A percentile compares a stretch with the other conserved stretches of the same genome.
Evolutionary conservation across 306 rosid species (phyloP).

Genomic region (Calophaca sinica): DNA sequence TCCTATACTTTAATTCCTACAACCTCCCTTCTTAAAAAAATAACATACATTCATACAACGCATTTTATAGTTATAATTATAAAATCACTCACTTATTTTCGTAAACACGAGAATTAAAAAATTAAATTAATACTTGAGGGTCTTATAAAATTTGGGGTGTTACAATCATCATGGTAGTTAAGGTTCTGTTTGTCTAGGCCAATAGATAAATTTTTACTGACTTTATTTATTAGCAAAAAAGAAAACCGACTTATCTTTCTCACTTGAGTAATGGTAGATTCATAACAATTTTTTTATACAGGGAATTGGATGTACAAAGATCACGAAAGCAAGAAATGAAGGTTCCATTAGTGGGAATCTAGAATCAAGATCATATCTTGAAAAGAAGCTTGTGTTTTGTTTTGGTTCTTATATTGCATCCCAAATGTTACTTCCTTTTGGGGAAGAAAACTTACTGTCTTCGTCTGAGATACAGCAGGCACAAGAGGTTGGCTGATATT

Average conservation of each 20-base stretch:
- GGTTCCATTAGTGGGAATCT: slow-evolving; percentile 69
- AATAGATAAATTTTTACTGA: slow-evolving; percentile 8
- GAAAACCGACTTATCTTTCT: slow-evolving; percentile 13
- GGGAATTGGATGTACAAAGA: slow-evolving; percentile 99
- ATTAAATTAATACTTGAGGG: no score
- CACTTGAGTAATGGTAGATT: slow-evolving; percentile 42
- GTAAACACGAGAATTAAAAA: no score
- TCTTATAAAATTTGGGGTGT: no score
- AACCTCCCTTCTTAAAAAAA: no score
- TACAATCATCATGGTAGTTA: slow-evolving; percentile 22
- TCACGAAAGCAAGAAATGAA: slow-evolving; percentile 75
- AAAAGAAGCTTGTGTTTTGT: slow-evolving; percentile 95
- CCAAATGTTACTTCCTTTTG: slow-evolving; percentile 93
- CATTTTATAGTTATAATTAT: no score
- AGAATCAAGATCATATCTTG: slow-evolving; percentile 96
- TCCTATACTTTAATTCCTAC: no score
- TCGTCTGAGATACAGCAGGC: slow-evolving; percentile 83
- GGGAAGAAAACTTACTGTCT: slow-evolving; percentile 91
- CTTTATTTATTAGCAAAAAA: slow-evolving; percentile 28
- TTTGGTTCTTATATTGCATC: slow-evolving; percentile 92
- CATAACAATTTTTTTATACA: slow-evolving; percentile 47
- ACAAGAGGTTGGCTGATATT: slow-evolving; percentile 77
- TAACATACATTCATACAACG: no score
- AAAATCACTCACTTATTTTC: no score
- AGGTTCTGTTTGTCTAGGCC: slow-evolving; percentile 28